Base-by-base conservation (phyloP, 805 yeast species). In the Kluyveromyces aestuarii region DNA sequence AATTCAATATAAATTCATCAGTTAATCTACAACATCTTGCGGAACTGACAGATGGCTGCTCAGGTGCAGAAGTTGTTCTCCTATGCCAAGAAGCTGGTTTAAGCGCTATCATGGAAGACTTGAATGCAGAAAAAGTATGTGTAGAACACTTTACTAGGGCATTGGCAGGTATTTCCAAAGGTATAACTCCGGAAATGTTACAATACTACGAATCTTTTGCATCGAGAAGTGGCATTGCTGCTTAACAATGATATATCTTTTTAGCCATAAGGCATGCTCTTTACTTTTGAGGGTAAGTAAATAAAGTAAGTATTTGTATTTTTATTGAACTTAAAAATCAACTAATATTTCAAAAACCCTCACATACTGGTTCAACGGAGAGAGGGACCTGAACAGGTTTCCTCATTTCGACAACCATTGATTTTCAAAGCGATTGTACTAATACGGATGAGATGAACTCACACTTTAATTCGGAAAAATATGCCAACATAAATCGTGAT, bases 81-180 rank as follows among this genome's bases (percentile, higher is more conserved):
- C 64, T 91, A 18, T 87, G 96, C 58, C 98, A 90, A 64, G 97
- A 91, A 65, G 96, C 98, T 0, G 99, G 99, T 2, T 69, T 93
- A 11, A 79, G 85, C n/a, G 96, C 98, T 0, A 81, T 93, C 50
- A 88, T 87, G 83, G 96, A 87, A 55, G 69, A 85, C 52, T 65
- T 75, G 6, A 69, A 79, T 4, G 75, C 85, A 8, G 59, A 60
- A 1, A 55, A 56, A 7, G 95, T 90, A 0, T 64, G 66, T n/a
- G 72, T 71, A 51, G 70, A 71, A 33, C 96, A 93, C 63, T 89
- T 88, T 57, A 81, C 76, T 27, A 73, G 72, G 47, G 97, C 96
- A 0, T 58, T 91, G 47, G 57, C 60, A 27, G 84, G 81, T 1
- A 75, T 90, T 17, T 77, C 89, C 9, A 77, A 75, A 58, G 93